Percentiles rank a stretch among this genome's conserved stretches.
Evolutionary conservation across 108 stramenopile species (phyloP).

Genomic region (Aurantiochytrium sp.): DNA sequence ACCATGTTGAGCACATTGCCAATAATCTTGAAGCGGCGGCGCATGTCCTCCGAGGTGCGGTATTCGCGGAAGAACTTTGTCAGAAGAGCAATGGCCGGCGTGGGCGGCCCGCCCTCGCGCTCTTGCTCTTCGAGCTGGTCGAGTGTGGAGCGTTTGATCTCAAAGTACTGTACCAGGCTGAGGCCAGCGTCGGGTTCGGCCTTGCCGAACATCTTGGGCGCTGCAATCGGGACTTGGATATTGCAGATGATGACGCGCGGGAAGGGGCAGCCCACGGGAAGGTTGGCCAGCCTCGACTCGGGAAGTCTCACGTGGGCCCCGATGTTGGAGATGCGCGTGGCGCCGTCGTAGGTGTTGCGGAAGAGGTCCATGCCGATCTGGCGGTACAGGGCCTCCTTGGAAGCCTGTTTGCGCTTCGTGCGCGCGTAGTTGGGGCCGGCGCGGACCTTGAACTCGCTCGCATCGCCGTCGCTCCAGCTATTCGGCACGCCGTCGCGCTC

Average conservation of each 20-base stretch:
- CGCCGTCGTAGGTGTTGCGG: conserved; percentile 10
- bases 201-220: conserved; percentile 27
- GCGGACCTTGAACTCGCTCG: conserved; percentile 1
- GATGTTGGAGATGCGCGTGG: neutral
- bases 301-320: neutral
- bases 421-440: neutral
- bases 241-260: conserved; percentile 11
- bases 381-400: neutral
- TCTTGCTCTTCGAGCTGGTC: neutral
- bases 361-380: conserved; percentile 18
- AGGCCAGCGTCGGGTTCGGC: neutral
- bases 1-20: conserved; percentile 18
- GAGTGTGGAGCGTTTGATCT: neutral
- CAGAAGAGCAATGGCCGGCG: neutral
- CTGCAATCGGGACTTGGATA: neutral
- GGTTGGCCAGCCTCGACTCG: neutral
- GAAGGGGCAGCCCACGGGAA: neutral
- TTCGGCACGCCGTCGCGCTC: conserved; percentile 2
- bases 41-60: neutral
- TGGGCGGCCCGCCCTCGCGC: neutral
- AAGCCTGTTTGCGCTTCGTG: neutral
- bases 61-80: neutral
- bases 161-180: conserved; percentile 20
- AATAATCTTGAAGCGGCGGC: conserved; percentile 33
- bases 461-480: neutral